Evolutionary conservation across 2,329 filamentous ascomycete genomes (phyloP), one percentile per base, ranked within the genome.

Genomic region (Simplicillium aogashimaense): DNA sequence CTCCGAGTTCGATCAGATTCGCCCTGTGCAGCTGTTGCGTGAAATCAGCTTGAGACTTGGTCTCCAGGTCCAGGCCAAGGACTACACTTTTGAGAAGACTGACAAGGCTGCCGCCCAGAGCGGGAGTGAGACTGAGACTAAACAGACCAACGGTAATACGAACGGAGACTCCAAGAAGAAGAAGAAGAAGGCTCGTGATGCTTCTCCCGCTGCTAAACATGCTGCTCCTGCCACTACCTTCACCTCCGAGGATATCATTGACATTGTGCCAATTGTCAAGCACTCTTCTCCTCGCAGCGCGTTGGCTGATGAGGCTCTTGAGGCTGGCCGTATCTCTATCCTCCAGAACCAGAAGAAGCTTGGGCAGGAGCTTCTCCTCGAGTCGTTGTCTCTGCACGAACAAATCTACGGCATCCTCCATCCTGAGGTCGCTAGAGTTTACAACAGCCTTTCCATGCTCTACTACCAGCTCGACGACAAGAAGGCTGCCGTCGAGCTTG

Each of bases 391-490:
- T 35, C 70, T 98, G 34, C 90, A 98, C 55, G 92, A 98, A 70
- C 92, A 98, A 63, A 97, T 98, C 50, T 98, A 98, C 55, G 92
- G 92, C 45, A 94, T 97, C 42, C 73, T 98, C 18, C 92, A 98
- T 58, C 89, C 92, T 1, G 92, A 98, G 64, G 90, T 97, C 44
- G 92, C 90, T 36, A 81, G 89, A 47, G 84, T 94, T 20, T 98
- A 98, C 70, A 90, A 95, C 63, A 88, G 85, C 39, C 66, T 98
- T 35, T 95, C 92, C 3, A 95, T 94, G 72, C 74, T 97, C 41
- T 95, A 95, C 67, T 97, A 94, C 64, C 86, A 94, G 60, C 76
- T 95, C n/a, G 92, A 97, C 40, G 92, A 98, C 68, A 97, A 97
- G 71, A 86, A 89, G 30, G 86, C 87, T 9, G 92, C 92, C 17